Percentiles rank a stretch among this genome's conserved stretches.
phyloP scores from a whole-genome alignment of 192 early-diverging fungal genomes.

The Neocallimastix lanati region DNA sequence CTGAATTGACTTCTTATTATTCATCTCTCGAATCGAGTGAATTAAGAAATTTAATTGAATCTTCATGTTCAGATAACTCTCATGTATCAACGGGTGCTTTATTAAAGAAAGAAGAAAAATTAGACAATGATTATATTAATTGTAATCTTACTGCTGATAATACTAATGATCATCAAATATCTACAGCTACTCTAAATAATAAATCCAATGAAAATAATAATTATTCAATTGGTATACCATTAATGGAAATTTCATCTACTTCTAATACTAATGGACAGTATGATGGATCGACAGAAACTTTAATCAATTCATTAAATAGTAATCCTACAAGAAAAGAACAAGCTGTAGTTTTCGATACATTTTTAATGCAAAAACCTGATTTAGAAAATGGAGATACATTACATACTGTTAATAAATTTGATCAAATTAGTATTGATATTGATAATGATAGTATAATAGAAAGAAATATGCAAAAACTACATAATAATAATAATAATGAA shows the following conservation, averaged over 20 bases:
- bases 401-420: background rate
- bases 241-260: background rate
- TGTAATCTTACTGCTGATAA: too few species aligned
- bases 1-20: background rate
- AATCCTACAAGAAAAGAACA: background rate
- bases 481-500: background rate
- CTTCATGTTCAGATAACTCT: background rate
- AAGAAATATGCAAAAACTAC: background rate
- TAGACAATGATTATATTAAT: background rate
- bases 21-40: background rate
- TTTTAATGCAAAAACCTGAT: too few species aligned
- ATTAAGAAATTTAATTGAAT: background rate
- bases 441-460: background rate
- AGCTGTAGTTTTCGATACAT: background rate
- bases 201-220: background rate
- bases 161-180: too few species aligned
- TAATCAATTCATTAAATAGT: background rate
- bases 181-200: background rate
- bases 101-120: background rate
- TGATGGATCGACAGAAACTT: background rate
- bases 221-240: background rate
- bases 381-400: background rate
- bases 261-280: background rate
- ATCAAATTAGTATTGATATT: background rate
- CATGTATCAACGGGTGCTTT: background rate